Evolutionary conservation across 768 basidiomycete genomes (phyloP), one percentile per base, ranked within the genome.

Genomic region (Lactarius trivialis): DNA sequence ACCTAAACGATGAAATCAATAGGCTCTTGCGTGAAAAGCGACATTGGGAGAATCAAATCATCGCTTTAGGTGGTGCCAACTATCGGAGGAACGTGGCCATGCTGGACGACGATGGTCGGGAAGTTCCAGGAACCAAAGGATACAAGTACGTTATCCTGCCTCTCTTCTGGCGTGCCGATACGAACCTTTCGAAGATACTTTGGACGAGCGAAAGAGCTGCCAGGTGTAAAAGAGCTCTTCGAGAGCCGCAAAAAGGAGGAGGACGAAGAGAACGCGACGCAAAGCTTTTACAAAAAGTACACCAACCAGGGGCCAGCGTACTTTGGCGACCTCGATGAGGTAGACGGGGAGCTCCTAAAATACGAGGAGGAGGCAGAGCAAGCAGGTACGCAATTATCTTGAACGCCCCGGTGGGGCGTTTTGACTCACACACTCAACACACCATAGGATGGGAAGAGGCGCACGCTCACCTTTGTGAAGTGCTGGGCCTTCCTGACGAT

Each of bases 21-120:
- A 91, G 88, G 71, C 77, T 97, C 15, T 77, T 99, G 81, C 82
- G 96, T 36, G 96, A 99, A 76, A 98, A 98, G 73, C 76, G 89
- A 48, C 95, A 98, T 74, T 98, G 93, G 92, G 96, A 98, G 77
- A 95, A 94, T 68, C 95, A 97, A 73, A 97, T 98, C 55, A 88
- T 98, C n/a, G 86, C 87, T 7, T 78, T 98, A 1, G 95, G 95
- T 51, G 96, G 96, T 65, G 96, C 95, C 24, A 99, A 98, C 71
- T 98, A 98, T 73, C 81, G 92, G 69, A 79, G 96, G 56, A 97
- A 93, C 71, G 90, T 94, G 14, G 87, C 92, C 55, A 95, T 95
- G 91, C 70, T 93, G 68, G 93, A 96, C 71, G 93, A 93, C 62
- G 94, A 96, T 68, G 95, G 96, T 12, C 90, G 89, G 73, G 94